Evolutionary conservation across 2,329 filamentous ascomycete species (phyloP).

Genomic region (Ophiostoma angusticollis): DNA sequence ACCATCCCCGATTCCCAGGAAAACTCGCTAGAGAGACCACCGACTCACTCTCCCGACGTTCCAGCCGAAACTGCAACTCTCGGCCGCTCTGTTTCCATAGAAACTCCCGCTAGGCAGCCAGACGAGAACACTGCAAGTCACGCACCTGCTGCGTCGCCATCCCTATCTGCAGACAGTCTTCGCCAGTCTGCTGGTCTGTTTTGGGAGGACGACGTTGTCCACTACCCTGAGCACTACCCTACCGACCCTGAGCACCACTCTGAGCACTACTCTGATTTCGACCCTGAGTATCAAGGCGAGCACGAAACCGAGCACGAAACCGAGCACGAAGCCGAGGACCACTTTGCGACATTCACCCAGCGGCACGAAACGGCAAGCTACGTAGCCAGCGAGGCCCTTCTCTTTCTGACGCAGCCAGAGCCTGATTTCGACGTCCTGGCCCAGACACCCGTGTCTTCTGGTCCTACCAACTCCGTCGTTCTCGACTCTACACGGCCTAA

Average conservation of each 20-base stretch:
- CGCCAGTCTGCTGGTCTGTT: too few relatives aligned
- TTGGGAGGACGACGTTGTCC: too few relatives aligned
- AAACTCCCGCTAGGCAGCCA: too few relatives aligned
- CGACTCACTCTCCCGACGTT: neutral
- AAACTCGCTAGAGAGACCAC: neutral
- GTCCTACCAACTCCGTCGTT: conserved; percentile 3
- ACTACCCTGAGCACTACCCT: too few relatives aligned
- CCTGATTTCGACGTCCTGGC: conserved; percentile 5
- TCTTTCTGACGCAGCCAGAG: conserved; percentile 11
- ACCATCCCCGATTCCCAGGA: conserved; percentile 12
- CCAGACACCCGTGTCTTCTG: neutral
- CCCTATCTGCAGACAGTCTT: too few relatives aligned
- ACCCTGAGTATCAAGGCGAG: too few relatives aligned
- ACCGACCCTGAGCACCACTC: too few relatives aligned
- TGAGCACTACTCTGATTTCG: too few relatives aligned
- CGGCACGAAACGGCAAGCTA: neutral
- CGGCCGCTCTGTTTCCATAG: neutral
- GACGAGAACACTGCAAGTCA: too few relatives aligned
- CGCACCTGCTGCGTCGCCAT: neutral
- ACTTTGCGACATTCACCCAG: too few relatives aligned
- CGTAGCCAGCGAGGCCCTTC: neutral
- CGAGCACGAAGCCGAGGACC: neutral
- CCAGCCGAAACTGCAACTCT: neutral
- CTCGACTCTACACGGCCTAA: conserved; percentile 8
- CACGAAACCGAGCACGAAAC: too few relatives aligned